Conservation (phyloP, 257 asterid species). For the Perilla frutescens region DNA sequence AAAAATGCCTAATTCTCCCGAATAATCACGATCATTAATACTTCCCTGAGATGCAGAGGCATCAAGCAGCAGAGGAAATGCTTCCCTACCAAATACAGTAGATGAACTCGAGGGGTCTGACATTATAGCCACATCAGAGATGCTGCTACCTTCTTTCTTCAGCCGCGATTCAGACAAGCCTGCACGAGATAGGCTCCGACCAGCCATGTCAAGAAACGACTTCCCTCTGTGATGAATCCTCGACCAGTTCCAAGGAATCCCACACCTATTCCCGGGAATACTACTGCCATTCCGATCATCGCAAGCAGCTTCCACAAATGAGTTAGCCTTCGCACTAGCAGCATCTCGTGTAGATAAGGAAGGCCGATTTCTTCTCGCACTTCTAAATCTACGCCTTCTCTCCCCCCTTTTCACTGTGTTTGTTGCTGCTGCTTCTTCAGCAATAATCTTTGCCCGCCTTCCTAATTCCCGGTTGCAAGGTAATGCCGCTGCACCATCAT, state of each 20-base stretch:
- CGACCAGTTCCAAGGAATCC: constrained; percentile 92
- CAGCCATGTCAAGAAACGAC: constrained; percentile 79
- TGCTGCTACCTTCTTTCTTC: constrained; percentile 44
- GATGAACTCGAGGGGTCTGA: constrained; percentile 64
- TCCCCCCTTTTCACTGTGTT: constrained; percentile 14
- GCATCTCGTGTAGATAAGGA: constrained; percentile 49
- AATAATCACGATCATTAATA: constrained; percentile 64
- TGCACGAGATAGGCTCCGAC: constrained; percentile 77
- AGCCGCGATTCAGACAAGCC: constrained; percentile 13
- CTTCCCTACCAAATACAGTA: constrained; percentile 63
- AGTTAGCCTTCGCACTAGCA: constrained; percentile 27
- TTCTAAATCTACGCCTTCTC: constrained; percentile 63
- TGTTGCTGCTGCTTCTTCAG: constrained; percentile 29
- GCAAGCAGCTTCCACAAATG: too few relatives aligned
- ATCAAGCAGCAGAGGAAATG: constrained; percentile 77
- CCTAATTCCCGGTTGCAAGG: constrained; percentile 42
- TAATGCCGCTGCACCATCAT: constrained; percentile 43
- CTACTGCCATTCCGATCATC: constrained; percentile 18
- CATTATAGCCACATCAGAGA: constrained; percentile 50
- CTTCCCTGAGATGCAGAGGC: constrained; percentile 77
- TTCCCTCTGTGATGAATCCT: constrained; percentile 85
- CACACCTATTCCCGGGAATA: constrained; percentile 70
- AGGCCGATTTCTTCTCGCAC: constrained; percentile 57
- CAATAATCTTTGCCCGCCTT: constrained; percentile 26
- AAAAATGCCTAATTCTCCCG: constrained; percentile 83